Evolutionary conservation across 2,329 filamentous ascomycete genomes (phyloP), one percentile per base, ranked within the genome.

Genomic region (Huntiella omanensis): DNA sequence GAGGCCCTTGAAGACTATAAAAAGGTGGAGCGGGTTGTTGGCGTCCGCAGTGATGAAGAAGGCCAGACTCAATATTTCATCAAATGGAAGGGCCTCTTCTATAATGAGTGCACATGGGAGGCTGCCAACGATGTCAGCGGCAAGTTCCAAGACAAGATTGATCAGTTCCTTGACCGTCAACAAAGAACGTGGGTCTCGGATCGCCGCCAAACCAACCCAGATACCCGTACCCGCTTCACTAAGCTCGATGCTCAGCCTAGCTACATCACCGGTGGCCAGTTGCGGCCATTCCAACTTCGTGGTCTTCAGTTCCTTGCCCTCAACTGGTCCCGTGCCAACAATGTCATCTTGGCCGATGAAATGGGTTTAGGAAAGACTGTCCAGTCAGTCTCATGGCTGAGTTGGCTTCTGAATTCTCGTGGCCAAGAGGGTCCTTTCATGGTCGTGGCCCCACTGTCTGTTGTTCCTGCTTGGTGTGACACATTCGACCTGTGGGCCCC

Each of bases 321-420:
- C 62, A 94, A 96, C 62, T 98, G 92, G 92, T 84, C 83, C 45
- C 80, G 82, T 56, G 79, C 77, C 47, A 91, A 91, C 60, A 98
- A 96, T 55, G 91, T 96, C 57, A 95, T 98, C 55, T 72, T 98
- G 45, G 91, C 91, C 42, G 91, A 98, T 59, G 91, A 98, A 63
- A 98, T 98, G 91, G 91, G 91, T 55, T 71, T 98, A 11, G 91
- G 91, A 22, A 98, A 98, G 65, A 98, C 91, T 0, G 91, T 98
- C 0, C 91, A 98, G 63, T 95, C 88, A 0, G 87, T 98, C 22
- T 79, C 88, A 0, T 96, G 96, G 60, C 80, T 98, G 61, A 95
- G 88, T 59, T 98, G 91, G 88, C 71, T 98, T 50, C 83, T 85
- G 46, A 88, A 96, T 62, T 78, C 86, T 49, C 77, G 88, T 53